Conservation (phyloP, 176 grass and related monocot genomes). For the Alopecurus myosuroides region DNA sequence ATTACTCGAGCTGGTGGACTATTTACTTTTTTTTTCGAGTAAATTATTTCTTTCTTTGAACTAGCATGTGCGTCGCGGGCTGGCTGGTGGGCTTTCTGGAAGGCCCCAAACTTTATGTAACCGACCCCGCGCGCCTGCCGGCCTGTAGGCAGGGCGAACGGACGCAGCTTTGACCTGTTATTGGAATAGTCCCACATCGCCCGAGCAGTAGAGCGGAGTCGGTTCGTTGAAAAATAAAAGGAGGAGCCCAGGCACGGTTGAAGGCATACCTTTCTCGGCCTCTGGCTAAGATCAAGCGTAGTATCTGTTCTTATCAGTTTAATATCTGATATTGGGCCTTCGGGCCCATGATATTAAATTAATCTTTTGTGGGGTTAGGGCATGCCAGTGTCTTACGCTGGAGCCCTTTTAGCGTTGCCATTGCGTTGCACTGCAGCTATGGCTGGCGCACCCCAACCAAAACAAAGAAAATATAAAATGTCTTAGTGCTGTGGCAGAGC, state of each 20-base stretch:
- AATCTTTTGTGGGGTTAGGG: neutral
- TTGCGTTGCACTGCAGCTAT: neutral
- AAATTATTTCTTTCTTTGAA: no score
- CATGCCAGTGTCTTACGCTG: no score
- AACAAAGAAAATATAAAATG: neutral
- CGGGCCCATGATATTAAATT: neutral
- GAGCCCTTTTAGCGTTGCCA: neutral
- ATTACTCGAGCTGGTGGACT: no score
- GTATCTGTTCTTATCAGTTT: neutral
- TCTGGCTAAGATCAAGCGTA: neutral
- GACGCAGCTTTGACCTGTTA: no score
- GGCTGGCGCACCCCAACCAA: neutral
- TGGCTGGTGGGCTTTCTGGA: no score
- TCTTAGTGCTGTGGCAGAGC: no score
- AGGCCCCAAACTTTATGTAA: no score
- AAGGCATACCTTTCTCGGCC: neutral
- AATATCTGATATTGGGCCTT: neutral
- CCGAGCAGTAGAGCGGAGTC: neutral
- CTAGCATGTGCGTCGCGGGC: no score
- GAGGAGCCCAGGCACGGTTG: accelerated
- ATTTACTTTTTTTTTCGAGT: no score
- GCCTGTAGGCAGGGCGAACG: no score
- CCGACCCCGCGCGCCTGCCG: no score
- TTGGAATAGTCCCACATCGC: neutral
- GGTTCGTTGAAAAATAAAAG: neutral